phyloP scores from a whole-genome alignment of 139 green algal species.

The Picocystis salinarum region DNA sequence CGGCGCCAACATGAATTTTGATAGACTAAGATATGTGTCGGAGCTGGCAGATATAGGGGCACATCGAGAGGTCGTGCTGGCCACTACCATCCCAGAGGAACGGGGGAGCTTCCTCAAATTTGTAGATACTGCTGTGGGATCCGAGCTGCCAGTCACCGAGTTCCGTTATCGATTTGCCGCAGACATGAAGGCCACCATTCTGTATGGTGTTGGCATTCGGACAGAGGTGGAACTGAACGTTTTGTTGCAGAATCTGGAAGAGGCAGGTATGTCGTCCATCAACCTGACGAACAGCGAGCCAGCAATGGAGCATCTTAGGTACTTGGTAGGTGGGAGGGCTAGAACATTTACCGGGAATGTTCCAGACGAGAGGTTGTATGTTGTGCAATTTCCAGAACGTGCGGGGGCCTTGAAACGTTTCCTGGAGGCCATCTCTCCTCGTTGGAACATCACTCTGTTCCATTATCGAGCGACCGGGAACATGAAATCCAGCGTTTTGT shows the following conservation, averaged over 20 bases:
- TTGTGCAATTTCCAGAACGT: conserved; percentile 70
- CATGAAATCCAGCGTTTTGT: conserved; percentile 44
- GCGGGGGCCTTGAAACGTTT: conserved; percentile 67
- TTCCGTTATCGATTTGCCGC: conserved; percentile 75
- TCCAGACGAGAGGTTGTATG: conserved; percentile 54
- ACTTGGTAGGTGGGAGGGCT: conserved; percentile 66
- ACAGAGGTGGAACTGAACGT: background rate
- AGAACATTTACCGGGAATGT: conserved; percentile 42
- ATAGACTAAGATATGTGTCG: conserved; percentile 71
- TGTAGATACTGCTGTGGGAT: conserved; percentile 24
- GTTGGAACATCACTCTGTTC: conserved; percentile 89
- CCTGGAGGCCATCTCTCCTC: conserved; percentile 43
- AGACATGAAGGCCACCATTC: background rate
- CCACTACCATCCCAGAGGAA: conserved; percentile 61
- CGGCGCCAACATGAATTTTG: conserved; percentile 94
- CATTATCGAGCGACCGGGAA: conserved; percentile 81
- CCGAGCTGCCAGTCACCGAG: conserved; percentile 53
- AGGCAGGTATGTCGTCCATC: conserved; percentile 13
- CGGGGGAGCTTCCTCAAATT: conserved; percentile 38
- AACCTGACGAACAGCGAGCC: conserved; percentile 14
- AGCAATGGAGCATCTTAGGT: conserved; percentile 65
- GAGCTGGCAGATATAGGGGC: conserved; percentile 84
- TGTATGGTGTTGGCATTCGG: conserved; percentile 1
- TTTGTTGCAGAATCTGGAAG: background rate
- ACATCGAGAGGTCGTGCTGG: conserved; percentile 42